Base-by-base conservation (phyloP, 495 filamentous ascomycete genomes). In the Margaritispora aquatica region DNA sequence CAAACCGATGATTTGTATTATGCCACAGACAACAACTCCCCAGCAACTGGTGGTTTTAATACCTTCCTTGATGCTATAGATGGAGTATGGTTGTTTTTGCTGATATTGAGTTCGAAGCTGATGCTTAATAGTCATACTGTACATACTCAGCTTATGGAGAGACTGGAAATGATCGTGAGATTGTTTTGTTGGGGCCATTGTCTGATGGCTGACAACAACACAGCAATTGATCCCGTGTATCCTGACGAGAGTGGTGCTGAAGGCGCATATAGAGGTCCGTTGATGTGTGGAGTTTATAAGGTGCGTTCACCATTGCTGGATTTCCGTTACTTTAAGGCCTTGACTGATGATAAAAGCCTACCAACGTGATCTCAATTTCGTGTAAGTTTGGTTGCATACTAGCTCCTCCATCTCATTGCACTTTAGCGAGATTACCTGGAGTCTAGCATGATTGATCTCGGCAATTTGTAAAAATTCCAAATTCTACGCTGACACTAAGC, bases 61-160 rank as follows among this genome's bases (percentile, higher is more conserved):
- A 77, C 70, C 19, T 79, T 85, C 66, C 74, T 83, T 59, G 79
- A 85, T 65, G 82, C 82, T 20, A 74, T 88, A 20, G 84, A 87
- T 62, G 84, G 80, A 17, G 79, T 84, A 64, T 75, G 82, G 63
- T 75, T 22, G 7, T 13, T 27, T 2, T 13, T 4, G 29, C 22
- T 26, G 2, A 49, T 61, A 7, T 21, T 15, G 31, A 50, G 17
- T 1, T 10, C 20, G 3, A 84, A 63, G 80, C 81, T 21, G 75
- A 86, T 63, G 80, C 84, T 85, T 69, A 84, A 75, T 74, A 61
- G 53, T 80, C 76, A 20, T 86, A 86, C 69, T 88, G 79, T 75
- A 63, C 72, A 55, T 76, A 75, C 44, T 70, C 76, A 10, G 80
- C 73, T 1, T 79, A 77, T 23, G 71, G 81, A 50, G 67, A 72